A percentile compares a stretch with the other conserved stretches of the same genome.
phyloP scores from a whole-genome alignment of 805 yeast species.

The Pichia deserticola region DNA sequence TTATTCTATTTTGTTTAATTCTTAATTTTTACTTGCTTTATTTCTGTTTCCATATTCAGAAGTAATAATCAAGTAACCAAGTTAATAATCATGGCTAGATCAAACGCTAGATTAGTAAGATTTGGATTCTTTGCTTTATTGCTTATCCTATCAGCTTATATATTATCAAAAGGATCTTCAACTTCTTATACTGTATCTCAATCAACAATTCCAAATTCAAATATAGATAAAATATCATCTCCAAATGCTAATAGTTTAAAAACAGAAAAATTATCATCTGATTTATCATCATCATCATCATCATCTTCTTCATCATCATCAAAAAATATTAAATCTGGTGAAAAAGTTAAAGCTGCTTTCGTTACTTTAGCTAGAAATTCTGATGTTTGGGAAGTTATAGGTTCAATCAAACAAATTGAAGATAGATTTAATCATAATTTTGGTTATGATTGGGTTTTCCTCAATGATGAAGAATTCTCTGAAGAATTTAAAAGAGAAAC shows the following conservation, averaged over 20 bases:
- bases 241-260: not conserved
- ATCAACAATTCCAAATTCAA: conserved; percentile 1
- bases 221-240: not conserved
- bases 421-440: conserved; percentile 79
- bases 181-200: conserved; percentile 20
- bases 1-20: too few species aligned
- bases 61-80: too few species aligned
- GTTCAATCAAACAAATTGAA: conserved; percentile 70
- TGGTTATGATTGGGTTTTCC: conserved; percentile 91
- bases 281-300: not conserved
- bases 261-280: conserved; percentile 1
- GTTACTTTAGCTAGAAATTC: conserved; percentile 71
- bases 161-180: conserved; percentile 40
- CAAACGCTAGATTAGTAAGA: conserved; percentile 41
- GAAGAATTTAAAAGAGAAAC: conserved; percentile 74
- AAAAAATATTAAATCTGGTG: conserved; percentile 9
- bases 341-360: conserved; percentile 66
- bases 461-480: conserved; percentile 79
- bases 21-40: too few species aligned
- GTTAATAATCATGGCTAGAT: conserved; percentile 31
- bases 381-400: conserved; percentile 56
- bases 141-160: conserved; percentile 39
- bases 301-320: not conserved
- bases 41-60: too few species aligned
- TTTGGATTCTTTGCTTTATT: conserved; percentile 41